Evolutionary conservation across 305 asterid genomes (phyloP).

Genomic region (Salvia sclarea): DNA sequence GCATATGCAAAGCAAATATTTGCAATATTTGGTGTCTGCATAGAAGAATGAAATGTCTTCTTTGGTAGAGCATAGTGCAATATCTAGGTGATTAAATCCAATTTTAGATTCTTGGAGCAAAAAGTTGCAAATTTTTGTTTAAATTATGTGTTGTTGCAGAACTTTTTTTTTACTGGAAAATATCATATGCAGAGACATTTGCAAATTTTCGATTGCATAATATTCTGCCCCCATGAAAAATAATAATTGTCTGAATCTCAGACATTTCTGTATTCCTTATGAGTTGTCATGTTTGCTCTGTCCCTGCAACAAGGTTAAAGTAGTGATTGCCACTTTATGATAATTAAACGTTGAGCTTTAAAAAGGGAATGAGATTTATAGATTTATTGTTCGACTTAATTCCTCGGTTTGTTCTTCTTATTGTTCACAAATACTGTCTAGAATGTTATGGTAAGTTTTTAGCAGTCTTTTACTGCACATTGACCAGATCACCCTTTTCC

Average conservation of each 20-base stretch:
- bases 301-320: background rate
- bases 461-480: background rate
- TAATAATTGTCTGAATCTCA: no score
- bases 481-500: constrained; percentile 12
- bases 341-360: background rate
- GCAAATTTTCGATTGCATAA: constrained; percentile 9
- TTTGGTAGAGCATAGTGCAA: background rate
- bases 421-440: background rate
- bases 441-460: background rate
- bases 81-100: background rate
- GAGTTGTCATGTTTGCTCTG: constrained; percentile 5
- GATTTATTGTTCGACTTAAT: background rate
- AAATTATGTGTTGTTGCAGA: background rate
- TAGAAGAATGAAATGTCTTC: background rate
- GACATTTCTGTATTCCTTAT: background rate
- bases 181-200: background rate
- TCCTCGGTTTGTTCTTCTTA: background rate
- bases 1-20: no score
- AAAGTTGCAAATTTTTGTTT: background rate
- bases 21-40: background rate
- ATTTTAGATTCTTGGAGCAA: background rate
- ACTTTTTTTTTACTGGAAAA: background rate
- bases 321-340: constrained; percentile 9
- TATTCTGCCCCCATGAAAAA: no score
- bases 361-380: constrained; percentile 17